Conservation (phyloP, 2,329 filamentous ascomycete genomes). For the Cytospora schulzeri region DNA sequence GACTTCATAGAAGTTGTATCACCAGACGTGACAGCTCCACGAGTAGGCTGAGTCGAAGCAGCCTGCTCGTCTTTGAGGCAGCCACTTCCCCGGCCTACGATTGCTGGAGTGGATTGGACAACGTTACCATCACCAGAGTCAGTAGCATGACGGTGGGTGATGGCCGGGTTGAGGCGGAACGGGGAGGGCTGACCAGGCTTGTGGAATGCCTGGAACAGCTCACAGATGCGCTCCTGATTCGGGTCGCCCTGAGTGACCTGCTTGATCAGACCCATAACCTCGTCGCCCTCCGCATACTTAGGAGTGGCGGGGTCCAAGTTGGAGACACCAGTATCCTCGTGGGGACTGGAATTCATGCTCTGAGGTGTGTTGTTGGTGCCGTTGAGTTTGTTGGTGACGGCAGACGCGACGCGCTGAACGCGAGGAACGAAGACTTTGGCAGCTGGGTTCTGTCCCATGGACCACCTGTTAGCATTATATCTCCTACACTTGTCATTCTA, state of each 20-base stretch:
- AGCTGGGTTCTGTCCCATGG: neutral
- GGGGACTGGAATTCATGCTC: neutral
- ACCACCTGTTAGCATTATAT: neutral
- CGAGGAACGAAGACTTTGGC: no score
- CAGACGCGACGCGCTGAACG: no score
- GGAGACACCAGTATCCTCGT: neutral
- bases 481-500: accelerated
- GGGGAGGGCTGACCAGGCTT: neutral
- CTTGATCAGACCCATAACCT: neutral
- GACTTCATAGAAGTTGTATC: neutral
- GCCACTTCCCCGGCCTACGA: neutral
- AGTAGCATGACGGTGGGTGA: neutral
- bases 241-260: neutral
- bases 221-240: neutral
- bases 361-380: neutral
- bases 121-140: neutral
- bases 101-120: neutral
- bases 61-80: neutral
- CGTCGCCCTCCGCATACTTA: neutral
- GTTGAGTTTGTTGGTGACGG: neutral
- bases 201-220: neutral
- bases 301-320: neutral
- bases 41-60: neutral
- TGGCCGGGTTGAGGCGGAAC: neutral
- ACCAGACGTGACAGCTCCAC: neutral